phyloP scores from a whole-genome alignment of 2,329 filamentous ascomycete genomes.

The Hymenoscyphus scutula region DNA sequence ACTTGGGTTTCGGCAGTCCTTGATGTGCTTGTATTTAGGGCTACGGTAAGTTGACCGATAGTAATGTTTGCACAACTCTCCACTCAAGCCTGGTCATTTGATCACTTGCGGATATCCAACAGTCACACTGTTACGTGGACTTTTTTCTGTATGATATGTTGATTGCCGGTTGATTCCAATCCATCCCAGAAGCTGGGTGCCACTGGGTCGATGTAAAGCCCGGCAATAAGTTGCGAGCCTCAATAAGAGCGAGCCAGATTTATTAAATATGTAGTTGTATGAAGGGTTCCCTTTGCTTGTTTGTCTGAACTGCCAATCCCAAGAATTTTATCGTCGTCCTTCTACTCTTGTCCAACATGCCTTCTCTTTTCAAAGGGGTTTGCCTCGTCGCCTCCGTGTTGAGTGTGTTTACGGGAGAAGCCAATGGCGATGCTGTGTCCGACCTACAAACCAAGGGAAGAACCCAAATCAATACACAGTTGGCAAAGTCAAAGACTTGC shows the following conservation, averaged over 20 bases:
- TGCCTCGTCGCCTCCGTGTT: slow-evolving; percentile 9
- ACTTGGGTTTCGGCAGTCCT: slow-evolving; percentile 11
- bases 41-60: slow-evolving; percentile 3
- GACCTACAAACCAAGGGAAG: slow-evolving; percentile 24
- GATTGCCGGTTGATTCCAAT: slow-evolving; percentile 2
- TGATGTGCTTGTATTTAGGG: not conserved
- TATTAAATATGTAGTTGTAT: not conserved
- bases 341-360: slow-evolving; percentile 11
- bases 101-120: not conserved
- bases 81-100: slow-evolving; percentile 11
- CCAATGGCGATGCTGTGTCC: slow-evolving; percentile 18
- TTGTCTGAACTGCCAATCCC: not conserved
- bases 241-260: not conserved
- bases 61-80: not conserved
- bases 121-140: slow-evolving; percentile 10
- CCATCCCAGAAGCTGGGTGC: not conserved
- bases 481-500: slow-evolving; percentile 23
- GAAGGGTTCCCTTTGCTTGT: not conserved
- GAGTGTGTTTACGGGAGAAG: slow-evolving; percentile 8
- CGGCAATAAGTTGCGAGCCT: slow-evolving; percentile 1
- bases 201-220: not conserved
- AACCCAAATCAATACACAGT: slow-evolving; percentile 20
- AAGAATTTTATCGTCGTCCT: not conserved
- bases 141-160: not conserved
- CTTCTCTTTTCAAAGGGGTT: slow-evolving; percentile 14